These are phyloP conservation scores for Calamus simplicifolius DNA, from an alignment of 176 grass and related monocot species.

Conservation along the genomic window DNA sequence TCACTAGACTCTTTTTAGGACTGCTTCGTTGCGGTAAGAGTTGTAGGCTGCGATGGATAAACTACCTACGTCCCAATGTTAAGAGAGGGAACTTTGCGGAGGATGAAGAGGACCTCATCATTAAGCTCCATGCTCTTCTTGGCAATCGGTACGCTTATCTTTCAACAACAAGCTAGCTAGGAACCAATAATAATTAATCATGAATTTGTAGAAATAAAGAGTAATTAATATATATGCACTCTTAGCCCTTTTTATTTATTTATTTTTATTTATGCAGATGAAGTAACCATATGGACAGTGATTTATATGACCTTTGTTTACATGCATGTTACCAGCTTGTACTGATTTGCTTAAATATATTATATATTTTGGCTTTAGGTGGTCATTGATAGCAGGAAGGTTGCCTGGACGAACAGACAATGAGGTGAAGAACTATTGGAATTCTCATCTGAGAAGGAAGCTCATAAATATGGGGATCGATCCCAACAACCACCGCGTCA, in stretches of 20 bases:
- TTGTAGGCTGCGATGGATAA: constrained; percentile 19
- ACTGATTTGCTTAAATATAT: too few relatives aligned
- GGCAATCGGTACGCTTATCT: constrained; percentile 27
- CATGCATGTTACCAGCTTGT: too few relatives aligned
- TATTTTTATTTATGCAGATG: too few relatives aligned
- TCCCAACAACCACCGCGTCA: constrained; percentile 2
- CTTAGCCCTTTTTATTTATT: too few relatives aligned
- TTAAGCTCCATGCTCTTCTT: constrained; percentile 43
- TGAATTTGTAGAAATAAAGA: too few relatives aligned
- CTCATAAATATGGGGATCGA: constrained; percentile 4
- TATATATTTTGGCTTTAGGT: constrained; percentile 8
- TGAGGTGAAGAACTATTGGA: constrained; percentile 39
- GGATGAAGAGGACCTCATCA: constrained; percentile 47
- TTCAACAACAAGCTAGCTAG: too few relatives aligned
- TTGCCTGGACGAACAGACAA: constrained; percentile 30
- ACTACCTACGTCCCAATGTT: constrained; percentile 10
- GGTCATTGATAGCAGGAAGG: constrained; percentile 44
- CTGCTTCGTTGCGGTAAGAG: constrained; percentile 19
- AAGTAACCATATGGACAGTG: too few relatives aligned
- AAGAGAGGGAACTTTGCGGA: constrained; percentile 20
- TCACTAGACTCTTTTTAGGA: neutral
- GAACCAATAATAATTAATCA: too few relatives aligned
- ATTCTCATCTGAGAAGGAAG: constrained; percentile 27
- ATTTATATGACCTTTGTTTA: too few relatives aligned
- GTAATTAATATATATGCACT: too few relatives aligned